These are phyloP conservation scores for Kwoniella dendrophila DNA, from an alignment of 768 basidiomycete genomes.

Conservation along the genomic window DNA sequence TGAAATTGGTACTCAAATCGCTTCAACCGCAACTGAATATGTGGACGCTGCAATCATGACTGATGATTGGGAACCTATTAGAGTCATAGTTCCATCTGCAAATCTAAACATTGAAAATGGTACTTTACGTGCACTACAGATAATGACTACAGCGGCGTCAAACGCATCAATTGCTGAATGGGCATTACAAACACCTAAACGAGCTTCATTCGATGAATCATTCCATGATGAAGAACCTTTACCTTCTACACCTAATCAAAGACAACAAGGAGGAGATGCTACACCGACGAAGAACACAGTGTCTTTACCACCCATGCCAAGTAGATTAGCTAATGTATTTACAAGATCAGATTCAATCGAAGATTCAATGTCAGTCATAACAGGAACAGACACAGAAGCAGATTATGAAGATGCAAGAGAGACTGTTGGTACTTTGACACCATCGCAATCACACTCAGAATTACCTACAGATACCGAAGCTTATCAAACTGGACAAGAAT, in stretches of 20 bases:
- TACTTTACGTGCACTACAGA: conserved; percentile 12
- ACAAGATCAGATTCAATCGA: conserved; percentile 32
- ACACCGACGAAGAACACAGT: conserved; percentile 39
- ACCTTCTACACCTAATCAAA: conserved; percentile 11
- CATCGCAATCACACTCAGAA: conserved; percentile 65
- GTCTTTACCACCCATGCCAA: conserved; percentile 34
- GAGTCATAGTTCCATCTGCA: conserved; percentile 12
- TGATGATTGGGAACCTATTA: conserved; percentile 39
- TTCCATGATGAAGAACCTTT: conserved; percentile 9
- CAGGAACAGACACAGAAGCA: conserved; percentile 41
- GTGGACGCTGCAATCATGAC: conserved; percentile 38
- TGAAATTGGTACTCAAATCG: conserved; percentile 42
- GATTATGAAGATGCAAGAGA: conserved; percentile 67
- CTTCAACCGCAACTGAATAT: conserved; percentile 18
- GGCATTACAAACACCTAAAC: conserved; percentile 28
- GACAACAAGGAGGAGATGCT: conserved; percentile 25
- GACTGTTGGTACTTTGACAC: conserved; percentile 66
- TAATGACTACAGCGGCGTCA: conserved; percentile 12
- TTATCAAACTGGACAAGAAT: conserved; percentile 51
- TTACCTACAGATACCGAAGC: conserved; percentile 64
- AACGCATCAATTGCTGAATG: conserved; percentile 20
- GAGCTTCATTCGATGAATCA: conserved; percentile 21
- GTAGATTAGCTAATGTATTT: conserved; percentile 21
- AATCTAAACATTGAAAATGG: background rate
- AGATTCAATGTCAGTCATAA: conserved; percentile 26